phyloP scores from a whole-genome alignment of 768 basidiomycete species.

The Termitomyces sp. region DNA sequence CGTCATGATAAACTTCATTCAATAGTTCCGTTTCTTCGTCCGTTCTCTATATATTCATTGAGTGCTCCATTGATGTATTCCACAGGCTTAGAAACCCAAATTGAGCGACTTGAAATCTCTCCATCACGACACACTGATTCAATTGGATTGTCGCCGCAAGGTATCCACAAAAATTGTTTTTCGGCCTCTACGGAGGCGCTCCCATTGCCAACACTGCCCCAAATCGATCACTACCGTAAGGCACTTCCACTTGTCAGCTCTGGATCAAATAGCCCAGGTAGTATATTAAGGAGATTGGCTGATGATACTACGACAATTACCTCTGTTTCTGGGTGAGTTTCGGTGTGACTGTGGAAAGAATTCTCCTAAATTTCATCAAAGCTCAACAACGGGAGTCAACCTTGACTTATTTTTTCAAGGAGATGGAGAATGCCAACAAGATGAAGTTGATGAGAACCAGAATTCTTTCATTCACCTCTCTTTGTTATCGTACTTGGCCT shows the following conservation, averaged over 20 bases:
- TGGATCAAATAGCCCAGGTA: not conserved
- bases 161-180: not conserved
- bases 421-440: not conserved
- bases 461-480: conserved; percentile 51
- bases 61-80: not conserved
- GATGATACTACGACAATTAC: not conserved
- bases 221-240: not conserved
- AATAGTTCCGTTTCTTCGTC: not conserved
- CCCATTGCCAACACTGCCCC: not conserved
- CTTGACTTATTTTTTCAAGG: not conserved
- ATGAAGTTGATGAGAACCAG: not conserved
- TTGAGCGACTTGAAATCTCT: not conserved
- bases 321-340: not conserved
- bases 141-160: not conserved
- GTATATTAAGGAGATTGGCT: conserved; percentile 1
- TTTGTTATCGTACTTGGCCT: conserved; percentile 82
- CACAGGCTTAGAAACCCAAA: not conserved
- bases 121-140: not conserved
- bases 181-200: not conserved
- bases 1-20: not conserved
- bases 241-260: not conserved
- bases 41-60: not conserved
- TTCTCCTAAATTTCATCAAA: not conserved
- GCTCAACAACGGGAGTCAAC: not conserved
- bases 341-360: not conserved